Conservation (phyloP, 1,139 yeast genomes). For the Yamadazyma membranifaciens region DNA sequence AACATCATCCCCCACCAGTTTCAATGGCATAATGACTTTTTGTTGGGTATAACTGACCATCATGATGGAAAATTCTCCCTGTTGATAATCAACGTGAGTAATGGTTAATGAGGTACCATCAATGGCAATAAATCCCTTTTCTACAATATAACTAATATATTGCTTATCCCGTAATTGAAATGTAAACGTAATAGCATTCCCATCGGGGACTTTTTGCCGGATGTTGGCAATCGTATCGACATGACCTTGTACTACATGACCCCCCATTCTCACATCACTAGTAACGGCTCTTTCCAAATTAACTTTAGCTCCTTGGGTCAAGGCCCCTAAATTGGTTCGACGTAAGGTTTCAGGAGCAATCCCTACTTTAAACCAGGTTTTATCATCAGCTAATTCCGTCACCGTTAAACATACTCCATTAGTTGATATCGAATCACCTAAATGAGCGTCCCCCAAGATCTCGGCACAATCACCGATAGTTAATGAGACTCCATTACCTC, state of each 20-base stretch:
- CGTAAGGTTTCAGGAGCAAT: constrained; percentile 90
- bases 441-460: constrained; percentile 74
- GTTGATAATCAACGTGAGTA: constrained; percentile 63
- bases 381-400: constrained; percentile 63
- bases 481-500: constrained; percentile 79
- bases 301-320: constrained; percentile 59
- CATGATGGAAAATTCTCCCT: constrained; percentile 73
- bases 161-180: constrained; percentile 69
- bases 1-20: constrained; percentile 61
- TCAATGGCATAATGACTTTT: constrained; percentile 71
- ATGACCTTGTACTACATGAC: constrained; percentile 97
- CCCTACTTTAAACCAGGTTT: constrained; percentile 74
- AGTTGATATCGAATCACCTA: constrained; percentile 90
- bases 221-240: constrained; percentile 86
- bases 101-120: constrained; percentile 96
- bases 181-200: constrained; percentile 74
- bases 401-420: constrained; percentile 94
- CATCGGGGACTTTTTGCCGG: constrained; percentile 55
- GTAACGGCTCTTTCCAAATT: constrained; percentile 89
- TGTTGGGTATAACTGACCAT: constrained; percentile 90
- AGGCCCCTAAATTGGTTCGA: constrained; percentile 69
- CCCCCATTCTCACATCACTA: constrained; percentile 86
- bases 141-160: constrained; percentile 75
- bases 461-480: constrained; percentile 60
- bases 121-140: constrained; percentile 86